Base-by-base conservation (phyloP, 805 yeast species). In the Isabelozyma rhagii region DNA sequence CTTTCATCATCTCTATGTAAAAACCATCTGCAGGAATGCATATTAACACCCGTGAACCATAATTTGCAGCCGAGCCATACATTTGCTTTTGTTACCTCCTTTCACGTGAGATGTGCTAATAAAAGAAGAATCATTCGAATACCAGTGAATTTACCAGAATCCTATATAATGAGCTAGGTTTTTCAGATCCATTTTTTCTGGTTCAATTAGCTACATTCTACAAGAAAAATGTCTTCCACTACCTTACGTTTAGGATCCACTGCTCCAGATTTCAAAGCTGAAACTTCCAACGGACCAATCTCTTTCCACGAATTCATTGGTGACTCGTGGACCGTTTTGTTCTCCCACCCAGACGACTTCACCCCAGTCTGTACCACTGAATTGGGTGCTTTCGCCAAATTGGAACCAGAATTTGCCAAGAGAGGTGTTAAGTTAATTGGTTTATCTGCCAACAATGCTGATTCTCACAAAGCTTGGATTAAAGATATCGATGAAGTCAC, bases 351-450 rank as follows among this genome's bases (percentile, higher is more conserved):
- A 54, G 97, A 91, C 49, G 97, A 91, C 71, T 92, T 89, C 79
- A 91, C 97, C 15, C 97, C 97, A 44, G 97, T 91, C 49, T 91
- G 97, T 73, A 92, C 97, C 63, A 91, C 97, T 50, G 97, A 91
- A 77, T 80, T 91, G 65, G 97, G 97, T 59, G 97, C 96, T 17
- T 92, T 91, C 63, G 91, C 97, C 55, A 81, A 84, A 61, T 81
- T 90, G 72, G 88, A 89, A 76, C 89, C 91, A 48, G 97, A 91
- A 70, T 91, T 91, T 63, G 83, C 85, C 64, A 78, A 85, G 72
- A 84, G 97, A 78, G 82, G 83, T 65, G 88, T 86, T 67, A 90
- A 91, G 77, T 80, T 91, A 71, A 87, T 91, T 70, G 97, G 97
- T 55, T 77, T 91, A 59, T 87, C 96, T 48, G 93, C 96, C 53